Conservation (phyloP, 257 asterid genomes). For the Leptodermis oblonga region DNA sequence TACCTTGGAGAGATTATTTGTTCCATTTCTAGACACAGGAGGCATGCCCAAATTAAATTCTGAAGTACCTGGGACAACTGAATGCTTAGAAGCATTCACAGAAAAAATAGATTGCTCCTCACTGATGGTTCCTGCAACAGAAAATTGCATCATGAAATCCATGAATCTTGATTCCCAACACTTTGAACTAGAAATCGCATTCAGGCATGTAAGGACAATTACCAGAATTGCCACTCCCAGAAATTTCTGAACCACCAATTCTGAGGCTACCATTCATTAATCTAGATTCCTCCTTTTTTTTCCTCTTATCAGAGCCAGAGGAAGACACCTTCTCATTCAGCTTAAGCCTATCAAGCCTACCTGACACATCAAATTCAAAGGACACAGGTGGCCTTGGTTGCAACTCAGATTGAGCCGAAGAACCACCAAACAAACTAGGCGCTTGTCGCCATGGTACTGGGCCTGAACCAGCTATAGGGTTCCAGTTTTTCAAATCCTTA, state of each 20-base stretch:
- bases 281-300: slow-evolving; percentile 42
- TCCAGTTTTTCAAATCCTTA: slow-evolving; percentile 71
- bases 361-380: slow-evolving; percentile 38
- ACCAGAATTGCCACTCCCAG: slow-evolving; percentile 62
- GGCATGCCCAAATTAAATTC: slow-evolving; percentile 28
- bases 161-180: not conserved
- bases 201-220: slow-evolving; percentile 14
- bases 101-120: slow-evolving; percentile 42
- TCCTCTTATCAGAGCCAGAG: slow-evolving; percentile 39
- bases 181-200: not conserved
- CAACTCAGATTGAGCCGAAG: slow-evolving; percentile 43
- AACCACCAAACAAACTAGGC: slow-evolving; percentile 55
- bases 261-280: slow-evolving; percentile 44
- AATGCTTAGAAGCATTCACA: slow-evolving; percentile 33
- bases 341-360: slow-evolving; percentile 37
- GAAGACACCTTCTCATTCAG: slow-evolving; percentile 42
- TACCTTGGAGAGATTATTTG: slow-evolving; percentile 33
- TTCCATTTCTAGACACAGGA: slow-evolving; percentile 44
- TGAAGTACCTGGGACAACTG: slow-evolving; percentile 32
- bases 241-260: slow-evolving; percentile 38
- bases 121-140: slow-evolving; percentile 48
- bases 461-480: slow-evolving; percentile 71
- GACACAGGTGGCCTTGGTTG: slow-evolving; percentile 50
- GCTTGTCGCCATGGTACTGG: slow-evolving; percentile 83
- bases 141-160: not conserved